Conservation (phyloP, 345 rosid genomes). For the Murraya koenigii region DNA sequence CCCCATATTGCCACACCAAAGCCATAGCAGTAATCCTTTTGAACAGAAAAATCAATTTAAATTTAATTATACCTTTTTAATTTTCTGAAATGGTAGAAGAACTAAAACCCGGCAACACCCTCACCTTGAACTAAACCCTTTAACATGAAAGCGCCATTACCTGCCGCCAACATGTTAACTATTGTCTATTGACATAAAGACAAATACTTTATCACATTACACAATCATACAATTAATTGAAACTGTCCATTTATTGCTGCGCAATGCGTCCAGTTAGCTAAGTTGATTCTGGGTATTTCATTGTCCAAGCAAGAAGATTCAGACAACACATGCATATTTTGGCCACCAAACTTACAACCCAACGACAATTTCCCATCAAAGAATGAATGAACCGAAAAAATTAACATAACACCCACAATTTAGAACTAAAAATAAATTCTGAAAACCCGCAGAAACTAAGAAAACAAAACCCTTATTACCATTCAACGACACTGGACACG, state of each 20-base stretch:
- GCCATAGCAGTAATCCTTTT: conserved; percentile 86
- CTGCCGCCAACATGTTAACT: not conserved
- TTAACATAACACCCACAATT: not conserved
- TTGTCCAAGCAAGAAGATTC: not conserved
- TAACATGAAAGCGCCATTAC: not conserved
- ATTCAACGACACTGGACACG: conserved; percentile 88
- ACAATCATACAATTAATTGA: not conserved
- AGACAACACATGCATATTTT: not conserved
- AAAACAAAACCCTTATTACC: conserved; percentile 40
- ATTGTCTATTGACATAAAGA: not conserved
- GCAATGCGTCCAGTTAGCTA: not conserved
- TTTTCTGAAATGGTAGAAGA: not conserved
- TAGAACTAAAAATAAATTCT: not conserved
- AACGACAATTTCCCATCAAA: not conserved
- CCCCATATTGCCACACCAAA: conserved; percentile 95
- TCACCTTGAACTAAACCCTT: not conserved
- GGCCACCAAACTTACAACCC: not conserved
- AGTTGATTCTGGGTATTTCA: not conserved
- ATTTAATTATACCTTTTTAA: not conserved
- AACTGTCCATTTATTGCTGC: not conserved
- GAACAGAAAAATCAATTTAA: conserved; percentile 11
- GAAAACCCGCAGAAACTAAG: not conserved
- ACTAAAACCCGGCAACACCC: not conserved
- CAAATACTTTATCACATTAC: not conserved
- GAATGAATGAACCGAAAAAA: not conserved